Evolutionary conservation across 768 basidiomycete species (phyloP), one percentile per base, ranked within the genome.

Genomic region (Dentipellis sp.): DNA sequence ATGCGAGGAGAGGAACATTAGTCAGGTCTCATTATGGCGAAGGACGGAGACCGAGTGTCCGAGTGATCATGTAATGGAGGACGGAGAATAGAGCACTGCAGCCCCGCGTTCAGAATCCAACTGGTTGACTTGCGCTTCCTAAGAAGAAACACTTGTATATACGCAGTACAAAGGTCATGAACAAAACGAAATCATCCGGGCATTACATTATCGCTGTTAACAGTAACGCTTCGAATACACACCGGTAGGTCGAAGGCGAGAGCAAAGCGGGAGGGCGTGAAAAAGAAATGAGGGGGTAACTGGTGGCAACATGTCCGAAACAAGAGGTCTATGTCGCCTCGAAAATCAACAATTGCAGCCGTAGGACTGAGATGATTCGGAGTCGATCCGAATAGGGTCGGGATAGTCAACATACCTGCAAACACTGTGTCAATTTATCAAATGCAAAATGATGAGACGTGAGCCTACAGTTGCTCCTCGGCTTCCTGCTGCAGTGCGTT

Each of bases 401-500:
- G 95, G 95, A 72, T 97, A 99, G 76, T 99, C 95, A 64, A 93
- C 88, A 75, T 93, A 94, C 70, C 94, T 98, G 71, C 40, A 50
- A 56, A 16, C 29, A 45, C 46, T 62, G 52, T 49, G 36, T 63
- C 22, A 65, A 62, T 17, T 40, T 22, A 54, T 53, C 38, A 6
- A 38, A 56, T 21, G 21, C 42, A 6, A 6, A 29, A 29, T 6
- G 59, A 53, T 45, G 8, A 59, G 22, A 64, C 6, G 35, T 36
- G 16, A 10, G 72, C 88, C 66, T 62, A 97, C 94, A 97, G 71
- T 68, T 95, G 93, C 59, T 93, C 91, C 68, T 98, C 97, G 50
- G 90, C 86, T 69, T 98, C 97, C 74, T 98, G 95, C 68, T 93
- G 91, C 62, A 99, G 73, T 10, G 97, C 97, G 69, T 97, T 98